Evolutionary conservation across 345 rosid genomes (phyloP), one percentile per base, ranked within the genome.

Genomic region (Dovyalis caffra): DNA sequence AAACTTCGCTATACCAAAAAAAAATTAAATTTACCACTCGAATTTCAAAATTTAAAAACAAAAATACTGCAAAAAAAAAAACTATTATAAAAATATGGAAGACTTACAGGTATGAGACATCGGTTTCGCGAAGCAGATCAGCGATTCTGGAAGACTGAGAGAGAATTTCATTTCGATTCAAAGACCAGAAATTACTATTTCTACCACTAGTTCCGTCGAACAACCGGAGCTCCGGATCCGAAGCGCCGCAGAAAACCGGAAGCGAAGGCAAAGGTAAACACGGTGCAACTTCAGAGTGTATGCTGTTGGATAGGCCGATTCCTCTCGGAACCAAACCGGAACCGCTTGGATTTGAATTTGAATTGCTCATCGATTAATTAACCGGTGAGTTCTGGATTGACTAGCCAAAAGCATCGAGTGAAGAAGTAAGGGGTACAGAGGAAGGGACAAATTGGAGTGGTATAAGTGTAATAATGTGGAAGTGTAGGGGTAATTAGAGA

Each of bases 21-120:
- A 43, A 31, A 31, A 20, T 16, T 4, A 62, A 4, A 62, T 26
- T 7, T 28, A 62, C 12, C 66, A 60, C 18, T 1, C 31, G 9
- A 26, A 58, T 25, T 34, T 31, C 66, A 57, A 37, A 38, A 25
- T 21, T 33, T 5, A 67, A 16, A 25, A 66, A 58, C 15, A 16
- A 1, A 21, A 28, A 2, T 3, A n/a, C n/a, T 10, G 26, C 3
- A 47, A 72, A 51, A 16, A 43, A 58, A 35, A 28, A 1, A 45
- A 25, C 4, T 16, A n/a, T 1, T 25, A 20, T 7, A 0, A n/a
- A 63, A 18, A 26, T 63, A 62, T 18, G 53, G 57, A 68, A 37
- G 53, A 81, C 98, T 90, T 83, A 95, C 99, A 95, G 74, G 77
- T 95, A 93, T 20, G 99, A 95, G 58, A 95, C 94, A 74, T 95